phyloP scores from a whole-genome alignment of 805 yeast species.

The Sugiyamaella boreocaroliniensis region DNA sequence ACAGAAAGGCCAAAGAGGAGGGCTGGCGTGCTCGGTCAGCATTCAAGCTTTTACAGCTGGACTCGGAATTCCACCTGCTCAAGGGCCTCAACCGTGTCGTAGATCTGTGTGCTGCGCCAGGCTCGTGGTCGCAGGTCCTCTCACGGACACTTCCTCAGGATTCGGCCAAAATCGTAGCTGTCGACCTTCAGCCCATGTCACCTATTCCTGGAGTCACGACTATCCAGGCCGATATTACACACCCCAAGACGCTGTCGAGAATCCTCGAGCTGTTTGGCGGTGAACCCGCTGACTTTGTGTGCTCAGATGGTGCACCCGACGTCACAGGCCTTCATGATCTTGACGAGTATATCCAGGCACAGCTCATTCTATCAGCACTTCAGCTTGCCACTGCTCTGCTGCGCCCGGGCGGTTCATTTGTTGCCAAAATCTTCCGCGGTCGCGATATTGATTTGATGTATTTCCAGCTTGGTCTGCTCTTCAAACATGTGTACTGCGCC shows the following conservation, averaged over 20 bases:
- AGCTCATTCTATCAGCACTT: constrained; percentile 81
- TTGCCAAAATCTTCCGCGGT: constrained; percentile 94
- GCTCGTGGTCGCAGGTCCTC: constrained; percentile 96
- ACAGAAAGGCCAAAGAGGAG: constrained; percentile 88
- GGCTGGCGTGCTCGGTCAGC: constrained; percentile 98
- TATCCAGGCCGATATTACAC: constrained; percentile 94
- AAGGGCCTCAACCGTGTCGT: constrained; percentile 74
- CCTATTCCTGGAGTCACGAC: constrained; percentile 90
- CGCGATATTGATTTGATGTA: constrained; percentile 90
- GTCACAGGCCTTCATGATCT: constrained; percentile 95
- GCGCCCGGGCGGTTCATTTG: constrained; percentile 86
- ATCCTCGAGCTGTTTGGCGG: constrained; percentile 83
- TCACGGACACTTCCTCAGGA: constrained; percentile 46
- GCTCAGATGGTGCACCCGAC: constrained; percentile 98
- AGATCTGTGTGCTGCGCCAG: constrained; percentile 97
- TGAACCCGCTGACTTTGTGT: constrained; percentile 88
- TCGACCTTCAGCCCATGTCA: constrained; percentile 95
- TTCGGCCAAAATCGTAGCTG: constrained; percentile 75
- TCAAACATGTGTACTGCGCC: constrained; percentile 86
- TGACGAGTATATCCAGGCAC: constrained; percentile 96
- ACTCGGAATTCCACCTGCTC: constrained; percentile 82
- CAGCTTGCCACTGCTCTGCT: constrained; percentile 86
- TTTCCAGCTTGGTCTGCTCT: constrained; percentile 81
- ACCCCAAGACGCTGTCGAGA: constrained; percentile 74
- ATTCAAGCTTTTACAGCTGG: constrained; percentile 81